Conservation (phyloP, 768 basidiomycete genomes). For the Pleurotus ostreatus region DNA sequence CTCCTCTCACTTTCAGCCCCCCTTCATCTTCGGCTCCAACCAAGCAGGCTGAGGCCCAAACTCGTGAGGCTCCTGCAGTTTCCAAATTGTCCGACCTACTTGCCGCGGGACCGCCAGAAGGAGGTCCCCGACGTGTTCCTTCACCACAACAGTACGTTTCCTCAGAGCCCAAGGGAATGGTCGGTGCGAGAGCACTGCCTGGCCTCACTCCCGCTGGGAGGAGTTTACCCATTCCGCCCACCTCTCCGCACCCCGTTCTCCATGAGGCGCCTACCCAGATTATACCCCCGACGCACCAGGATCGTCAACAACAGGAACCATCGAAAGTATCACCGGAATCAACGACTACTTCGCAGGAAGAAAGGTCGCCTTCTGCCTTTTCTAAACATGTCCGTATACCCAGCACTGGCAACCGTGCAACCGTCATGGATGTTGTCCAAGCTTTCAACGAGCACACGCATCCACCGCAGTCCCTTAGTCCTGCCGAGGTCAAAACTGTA, state of each 20-base stretch:
- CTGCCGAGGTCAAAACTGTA: slow-evolving; percentile 7
- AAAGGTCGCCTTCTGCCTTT: slow-evolving; percentile 25
- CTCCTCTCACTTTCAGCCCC: background rate
- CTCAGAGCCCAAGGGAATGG: slow-evolving; percentile 21
- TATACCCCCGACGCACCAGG: background rate
- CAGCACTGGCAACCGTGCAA: slow-evolving; percentile 64
- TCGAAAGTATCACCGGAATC: background rate
- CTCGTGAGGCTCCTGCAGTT: background rate
- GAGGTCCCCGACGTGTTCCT: background rate
- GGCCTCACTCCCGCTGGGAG: slow-evolving; percentile 24
- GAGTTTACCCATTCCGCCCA: background rate
- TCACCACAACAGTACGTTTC: background rate
- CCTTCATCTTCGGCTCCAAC: background rate
- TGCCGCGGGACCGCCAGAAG: background rate
- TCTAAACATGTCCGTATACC: slow-evolving; percentile 53
- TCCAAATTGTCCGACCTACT: background rate
- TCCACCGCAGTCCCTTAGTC: background rate
- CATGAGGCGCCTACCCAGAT: background rate
- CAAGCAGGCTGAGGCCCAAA: background rate
- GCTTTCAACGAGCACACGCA: slow-evolving; percentile 31
- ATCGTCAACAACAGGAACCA: background rate
- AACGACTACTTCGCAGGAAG: slow-evolving; percentile 18
- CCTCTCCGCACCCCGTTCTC: background rate
- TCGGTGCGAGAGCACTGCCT: slow-evolving; percentile 39
- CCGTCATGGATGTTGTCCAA: slow-evolving; percentile 78